Conservation (phyloP, 768 basidiomycete species). For the Hypsizygus marmoreus region DNA sequence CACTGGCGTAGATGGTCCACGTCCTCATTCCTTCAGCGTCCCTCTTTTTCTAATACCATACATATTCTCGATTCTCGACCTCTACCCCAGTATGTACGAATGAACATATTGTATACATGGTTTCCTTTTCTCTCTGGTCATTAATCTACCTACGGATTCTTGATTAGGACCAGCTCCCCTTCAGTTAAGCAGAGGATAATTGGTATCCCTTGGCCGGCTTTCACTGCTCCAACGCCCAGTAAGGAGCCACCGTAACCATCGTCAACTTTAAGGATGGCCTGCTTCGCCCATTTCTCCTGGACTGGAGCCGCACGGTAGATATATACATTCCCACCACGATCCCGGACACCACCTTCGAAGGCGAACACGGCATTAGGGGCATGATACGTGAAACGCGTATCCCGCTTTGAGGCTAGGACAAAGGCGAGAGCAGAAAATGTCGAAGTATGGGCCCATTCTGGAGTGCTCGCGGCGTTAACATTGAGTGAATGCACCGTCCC, state of each 20-base stretch:
- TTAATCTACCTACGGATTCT: conserved; percentile 14
- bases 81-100: conserved; percentile 9
- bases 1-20: conserved; percentile 23
- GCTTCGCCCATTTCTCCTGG: conserved; percentile 68
- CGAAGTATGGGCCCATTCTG: conserved; percentile 71
- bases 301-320: conserved; percentile 66
- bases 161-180: conserved; percentile 67
- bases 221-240: conserved; percentile 69
- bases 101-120: conserved; percentile 15
- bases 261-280: conserved; percentile 77
- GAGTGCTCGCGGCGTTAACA: conserved; percentile 19
- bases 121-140: not conserved
- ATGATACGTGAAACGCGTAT: conserved; percentile 87
- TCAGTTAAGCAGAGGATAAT: conserved; percentile 77
- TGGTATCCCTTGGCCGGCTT: conserved; percentile 28
- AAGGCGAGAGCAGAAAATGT: conserved; percentile 92
- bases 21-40: conserved; percentile 10
- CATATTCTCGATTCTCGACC: conserved; percentile 11
- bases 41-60: conserved; percentile 20
- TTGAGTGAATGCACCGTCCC: conserved; percentile 62
- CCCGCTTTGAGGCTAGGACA: conserved; percentile 90
- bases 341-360: conserved; percentile 75
- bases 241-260: conserved; percentile 72
- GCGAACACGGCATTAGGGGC: conserved; percentile 64
- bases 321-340: conserved; percentile 82